Percentiles rank a stretch among this genome's conserved stretches.
phyloP scores from a whole-genome alignment of 1,284 basidiomycete genomes.

The Apiotrichum siamense region DNA sequence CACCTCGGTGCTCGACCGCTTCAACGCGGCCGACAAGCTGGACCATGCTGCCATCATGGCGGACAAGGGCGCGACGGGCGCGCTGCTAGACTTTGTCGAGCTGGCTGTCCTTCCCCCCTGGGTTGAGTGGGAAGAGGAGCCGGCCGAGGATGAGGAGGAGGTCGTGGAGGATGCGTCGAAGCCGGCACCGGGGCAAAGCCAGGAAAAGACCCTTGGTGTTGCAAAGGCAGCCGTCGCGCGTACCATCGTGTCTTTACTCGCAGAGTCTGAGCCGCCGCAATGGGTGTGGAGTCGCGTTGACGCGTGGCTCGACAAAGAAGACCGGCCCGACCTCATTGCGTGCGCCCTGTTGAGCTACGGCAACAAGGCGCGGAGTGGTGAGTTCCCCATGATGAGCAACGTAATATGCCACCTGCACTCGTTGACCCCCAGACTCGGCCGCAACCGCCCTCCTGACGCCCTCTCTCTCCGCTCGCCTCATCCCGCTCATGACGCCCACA shows the following conservation, averaged over 20 bases:
- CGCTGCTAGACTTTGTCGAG: conserved; percentile 25
- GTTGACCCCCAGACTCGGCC: conserved; percentile 6
- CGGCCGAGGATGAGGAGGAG: conserved; percentile 1
- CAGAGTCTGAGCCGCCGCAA: conserved; percentile 64
- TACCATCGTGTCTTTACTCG: conserved; percentile 73
- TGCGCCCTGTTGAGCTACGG: conserved; percentile 49
- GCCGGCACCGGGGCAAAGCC: neutral
- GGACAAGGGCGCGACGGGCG: neutral
- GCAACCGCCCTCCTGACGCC: conserved; percentile 1
- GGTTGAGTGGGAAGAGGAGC: neutral
- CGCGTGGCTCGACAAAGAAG: conserved; percentile 58
- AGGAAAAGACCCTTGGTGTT: conserved; percentile 59
- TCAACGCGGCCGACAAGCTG: conserved; percentile 7
- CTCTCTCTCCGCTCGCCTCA: conserved; percentile 17
- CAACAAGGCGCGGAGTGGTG: conserved; percentile 59
- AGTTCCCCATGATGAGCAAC: conserved; percentile 23
- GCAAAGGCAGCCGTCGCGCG: conserved; percentile 80
- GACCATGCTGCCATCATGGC: conserved; percentile 3
- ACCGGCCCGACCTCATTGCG: conserved; percentile 47
- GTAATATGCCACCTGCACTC: no score
- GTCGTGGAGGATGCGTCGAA: neutral
- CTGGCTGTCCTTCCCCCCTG: conserved; percentile 2
- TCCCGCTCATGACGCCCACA: conserved; percentile 55
- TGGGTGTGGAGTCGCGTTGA: conserved; percentile 68
- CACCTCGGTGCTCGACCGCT: conserved; percentile 4